Evolutionary conservation across 164 flowering plant genomes (phyloP).

Genomic region (Taxillus chinensis): DNA sequence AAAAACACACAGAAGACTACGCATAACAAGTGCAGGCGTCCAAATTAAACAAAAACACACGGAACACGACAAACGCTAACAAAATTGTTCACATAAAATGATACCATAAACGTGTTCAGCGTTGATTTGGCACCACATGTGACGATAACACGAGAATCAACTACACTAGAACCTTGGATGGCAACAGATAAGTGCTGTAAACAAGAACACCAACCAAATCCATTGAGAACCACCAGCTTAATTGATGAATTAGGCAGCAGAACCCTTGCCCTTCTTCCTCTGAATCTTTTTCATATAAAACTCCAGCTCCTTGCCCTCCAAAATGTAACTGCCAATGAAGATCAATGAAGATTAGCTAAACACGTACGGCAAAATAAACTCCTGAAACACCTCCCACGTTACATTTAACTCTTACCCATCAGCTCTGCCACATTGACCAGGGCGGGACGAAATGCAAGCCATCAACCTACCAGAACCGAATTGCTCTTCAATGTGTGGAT

Average conservation of each 20-base stretch:
- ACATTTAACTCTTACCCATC: constrained; percentile 8
- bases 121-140: too few species aligned
- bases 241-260: constrained; percentile 2
- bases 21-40: too few species aligned
- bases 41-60: too few species aligned
- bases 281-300: constrained; percentile 17
- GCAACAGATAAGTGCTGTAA: too few species aligned
- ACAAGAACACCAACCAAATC: too few species aligned
- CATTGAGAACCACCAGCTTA: too few species aligned
- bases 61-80: too few species aligned
- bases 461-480: constrained; percentile 11
- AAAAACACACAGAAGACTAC: too few species aligned
- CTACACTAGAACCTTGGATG: too few species aligned
- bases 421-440: constrained; percentile 20
- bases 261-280: constrained; percentile 19
- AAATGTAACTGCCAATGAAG: constrained; percentile 8
- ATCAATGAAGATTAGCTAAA: not conserved
- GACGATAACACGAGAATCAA: too few species aligned
- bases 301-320: constrained; percentile 20
- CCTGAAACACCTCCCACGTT: not conserved
- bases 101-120: too few species aligned
- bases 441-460: constrained; percentile 17
- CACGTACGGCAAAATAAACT: not conserved
- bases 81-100: too few species aligned
- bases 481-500: constrained; percentile 17